Conservation (phyloP, 331 rosid genomes). For the Arachis monticola region DNA sequence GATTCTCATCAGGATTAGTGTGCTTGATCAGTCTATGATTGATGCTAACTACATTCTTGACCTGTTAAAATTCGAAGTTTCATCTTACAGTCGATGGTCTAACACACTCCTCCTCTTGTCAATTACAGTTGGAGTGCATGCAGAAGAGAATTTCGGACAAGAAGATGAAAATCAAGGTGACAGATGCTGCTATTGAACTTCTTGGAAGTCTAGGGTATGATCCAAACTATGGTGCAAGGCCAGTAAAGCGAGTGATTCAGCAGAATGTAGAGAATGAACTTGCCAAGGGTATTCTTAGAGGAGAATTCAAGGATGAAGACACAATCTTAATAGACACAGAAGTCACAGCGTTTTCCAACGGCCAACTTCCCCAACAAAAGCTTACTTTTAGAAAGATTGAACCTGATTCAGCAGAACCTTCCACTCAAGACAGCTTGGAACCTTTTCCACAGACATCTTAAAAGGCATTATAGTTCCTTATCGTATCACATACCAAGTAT, state of each 20-base stretch:
- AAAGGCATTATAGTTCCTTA: background rate
- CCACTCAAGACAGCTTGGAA: conserved; percentile 49
- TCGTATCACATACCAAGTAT: background rate
- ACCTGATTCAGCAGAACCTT: conserved; percentile 46
- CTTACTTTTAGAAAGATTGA: conserved; percentile 61
- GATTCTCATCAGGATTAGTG: background rate
- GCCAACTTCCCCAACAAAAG: conserved; percentile 83
- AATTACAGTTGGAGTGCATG: conserved; percentile 76
- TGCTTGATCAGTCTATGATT: background rate
- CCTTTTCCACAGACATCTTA: conserved; percentile 23
- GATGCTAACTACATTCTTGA: too few species aligned
- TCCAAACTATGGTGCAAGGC: conserved; percentile 92
- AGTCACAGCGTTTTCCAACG: conserved; percentile 59
- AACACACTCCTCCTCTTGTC: background rate
- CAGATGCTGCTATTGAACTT: conserved; percentile 73
- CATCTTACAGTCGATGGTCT: background rate
- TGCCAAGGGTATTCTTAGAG: conserved; percentile 90
- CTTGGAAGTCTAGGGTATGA: conserved; percentile 86
- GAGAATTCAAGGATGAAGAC: conserved; percentile 85
- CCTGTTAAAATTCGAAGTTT: background rate
- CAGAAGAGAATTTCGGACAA: conserved; percentile 78
- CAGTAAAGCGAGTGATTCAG: conserved; percentile 91
- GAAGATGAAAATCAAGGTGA: conserved; percentile 70
- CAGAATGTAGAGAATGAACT: conserved; percentile 85
- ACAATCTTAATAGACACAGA: conserved; percentile 68